A percentile compares a stretch with the other conserved stretches of the same genome.
phyloP scores from a whole-genome alignment of 139 green algal species.

The Chlamydomonas applanata region DNA sequence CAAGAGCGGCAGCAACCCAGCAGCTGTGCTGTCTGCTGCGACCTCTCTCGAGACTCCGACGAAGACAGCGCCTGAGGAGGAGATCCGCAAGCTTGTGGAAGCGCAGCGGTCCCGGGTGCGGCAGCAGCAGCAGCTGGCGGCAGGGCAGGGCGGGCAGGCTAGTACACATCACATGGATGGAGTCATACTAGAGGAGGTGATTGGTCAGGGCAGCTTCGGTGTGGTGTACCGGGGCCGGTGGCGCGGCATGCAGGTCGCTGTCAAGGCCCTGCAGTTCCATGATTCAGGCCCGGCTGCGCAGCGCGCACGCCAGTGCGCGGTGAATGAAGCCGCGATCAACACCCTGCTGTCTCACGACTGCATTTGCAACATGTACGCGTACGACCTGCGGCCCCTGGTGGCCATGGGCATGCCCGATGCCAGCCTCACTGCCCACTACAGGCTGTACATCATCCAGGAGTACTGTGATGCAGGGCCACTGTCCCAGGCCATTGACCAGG shows the following conservation, averaged over 20 bases:
- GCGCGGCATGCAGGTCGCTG: conserved; percentile 27
- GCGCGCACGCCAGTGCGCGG: conserved; percentile 12
- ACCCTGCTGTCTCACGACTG: conserved; percentile 32
- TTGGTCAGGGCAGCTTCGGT: conserved; percentile 18
- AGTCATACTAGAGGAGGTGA: not conserved
- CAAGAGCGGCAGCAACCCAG: too few relatives aligned
- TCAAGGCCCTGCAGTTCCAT: conserved; percentile 38
- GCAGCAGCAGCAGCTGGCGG: not conserved
- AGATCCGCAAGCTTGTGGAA: not conserved
- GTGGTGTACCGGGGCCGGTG: conserved; percentile 21
- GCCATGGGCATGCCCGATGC: conserved; percentile 2
- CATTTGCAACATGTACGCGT: conserved; percentile 33
- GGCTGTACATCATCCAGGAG: conserved; percentile 40
- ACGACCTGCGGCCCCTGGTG: conserved; percentile 10
- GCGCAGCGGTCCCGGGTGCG: not conserved
- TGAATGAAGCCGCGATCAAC: conserved; percentile 39
- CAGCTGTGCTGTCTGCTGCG: too few relatives aligned
- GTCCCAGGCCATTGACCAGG: conserved; percentile 10
- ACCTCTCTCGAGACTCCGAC: too few relatives aligned
- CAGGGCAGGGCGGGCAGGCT: not conserved
- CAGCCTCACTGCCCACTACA: not conserved
- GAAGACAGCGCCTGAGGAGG: not conserved
- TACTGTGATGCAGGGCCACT: conserved; percentile 19
- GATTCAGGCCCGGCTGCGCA: conserved; percentile 14
- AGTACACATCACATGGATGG: not conserved